Base-by-base conservation (phyloP, 257 asterid species). In the Capsicum pubescens region DNA sequence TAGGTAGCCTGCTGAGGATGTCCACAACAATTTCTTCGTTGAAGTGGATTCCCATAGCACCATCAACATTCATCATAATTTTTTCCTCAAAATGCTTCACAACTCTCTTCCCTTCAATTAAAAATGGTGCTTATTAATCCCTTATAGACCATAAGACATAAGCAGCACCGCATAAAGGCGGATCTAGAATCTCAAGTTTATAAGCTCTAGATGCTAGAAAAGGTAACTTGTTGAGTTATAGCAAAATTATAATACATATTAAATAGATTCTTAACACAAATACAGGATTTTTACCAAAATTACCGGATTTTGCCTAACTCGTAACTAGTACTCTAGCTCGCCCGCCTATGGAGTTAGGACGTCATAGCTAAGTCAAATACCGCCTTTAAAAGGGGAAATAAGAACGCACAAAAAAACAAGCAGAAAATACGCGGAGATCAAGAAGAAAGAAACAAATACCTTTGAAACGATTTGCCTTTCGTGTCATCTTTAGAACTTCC, bases 1-100 rank as follows among this genome's bases (percentile, higher is more conserved):
- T 84, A 3, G 86, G 80, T 61, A 84, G 19, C 15, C 82, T 79
- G 10, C 7, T 12, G 69, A 85, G 85, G 71, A 85, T 85, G 32
- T 85, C 83, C 3, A 76, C 71, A 74, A 85, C 15, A 35, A 81
- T 54, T 7, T 85, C 87, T 35, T 36, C 76, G 13, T 68, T 6
- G 9, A 15, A 68, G 76, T 68, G 52, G 36, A 36, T 16, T 12
- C 5, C n/a, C 50, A 17, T 16, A 59, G 66, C 60, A 17, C 13
- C 60, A 56, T 56, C 60, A 56, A 14, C 21, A 58, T 58, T 21
- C 63, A 15, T 58, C 21, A 15, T 58, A 4, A 3, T 44, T 44
- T 7, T 58, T 58, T 16, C 17, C 72, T 15, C 7, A 6, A 50
- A 7, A 26, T 1, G 46, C 48, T 66, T 66, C 72, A 11, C 46